A percentile compares a stretch with the other conserved stretches of the same genome.
These are phyloP conservation scores for Nitzschia sp. DNA, from an alignment of 108 stramenopile species.

Conservation along the genomic window DNA sequence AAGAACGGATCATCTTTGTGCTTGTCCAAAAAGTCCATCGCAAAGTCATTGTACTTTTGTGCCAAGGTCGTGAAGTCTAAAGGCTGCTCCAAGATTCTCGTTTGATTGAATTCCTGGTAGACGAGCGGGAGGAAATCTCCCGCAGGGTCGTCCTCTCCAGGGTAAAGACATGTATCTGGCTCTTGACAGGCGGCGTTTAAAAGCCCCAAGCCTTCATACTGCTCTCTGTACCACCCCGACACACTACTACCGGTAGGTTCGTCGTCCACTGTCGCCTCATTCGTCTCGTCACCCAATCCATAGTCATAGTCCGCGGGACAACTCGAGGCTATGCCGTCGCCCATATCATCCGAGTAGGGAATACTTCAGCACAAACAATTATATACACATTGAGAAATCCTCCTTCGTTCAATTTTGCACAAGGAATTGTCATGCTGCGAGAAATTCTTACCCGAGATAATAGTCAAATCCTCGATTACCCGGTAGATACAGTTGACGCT, in stretches of 20 bases:
- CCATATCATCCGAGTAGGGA: slow-evolving; percentile 51
- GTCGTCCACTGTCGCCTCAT: neutral
- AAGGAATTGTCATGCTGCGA: too few relatives aligned
- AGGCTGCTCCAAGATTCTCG: slow-evolving; percentile 52
- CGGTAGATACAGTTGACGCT: slow-evolving; percentile 52
- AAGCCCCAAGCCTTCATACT: neutral
- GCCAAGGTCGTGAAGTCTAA: slow-evolving; percentile 51
- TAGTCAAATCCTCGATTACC: slow-evolving; percentile 64
- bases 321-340: slow-evolving; percentile 11
- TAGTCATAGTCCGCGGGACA: slow-evolving; percentile 8
- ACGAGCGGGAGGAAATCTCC: slow-evolving; percentile 32
- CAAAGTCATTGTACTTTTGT: slow-evolving; percentile 40
- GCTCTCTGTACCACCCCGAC: slow-evolving; percentile 2
- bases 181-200: neutral
- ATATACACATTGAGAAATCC: too few relatives aligned
- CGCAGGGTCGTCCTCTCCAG: slow-evolving; percentile 25
- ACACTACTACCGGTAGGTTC: neutral
- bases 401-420: too few relatives aligned
- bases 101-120: slow-evolving; percentile 37
- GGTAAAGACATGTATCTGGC: neutral
- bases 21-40: slow-evolving; percentile 35
- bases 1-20: slow-evolving; percentile 46
- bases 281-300: neutral
- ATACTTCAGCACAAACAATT: too few relatives aligned
- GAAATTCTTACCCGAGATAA: slow-evolving; percentile 52